Evolutionary conservation across 106 monocot species (phyloP).

Genomic region (Iris macrosiphon): DNA sequence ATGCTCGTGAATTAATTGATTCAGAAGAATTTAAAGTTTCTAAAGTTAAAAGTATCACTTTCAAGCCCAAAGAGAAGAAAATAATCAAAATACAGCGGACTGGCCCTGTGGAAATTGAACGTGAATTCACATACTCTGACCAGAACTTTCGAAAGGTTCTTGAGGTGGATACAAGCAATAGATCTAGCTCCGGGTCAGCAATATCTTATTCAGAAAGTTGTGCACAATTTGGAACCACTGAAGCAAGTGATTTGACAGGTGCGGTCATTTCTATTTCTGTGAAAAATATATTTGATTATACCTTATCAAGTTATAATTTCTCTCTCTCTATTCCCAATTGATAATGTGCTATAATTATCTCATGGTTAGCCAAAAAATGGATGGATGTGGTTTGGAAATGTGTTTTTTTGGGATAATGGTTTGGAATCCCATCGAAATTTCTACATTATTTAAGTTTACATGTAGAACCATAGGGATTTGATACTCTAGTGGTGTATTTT

Average conservation of each 20-base stretch:
- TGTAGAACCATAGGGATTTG: too few relatives aligned
- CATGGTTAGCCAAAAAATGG: too few relatives aligned
- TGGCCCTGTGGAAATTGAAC: constrained; percentile 19
- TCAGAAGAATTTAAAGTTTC: constrained; percentile 42
- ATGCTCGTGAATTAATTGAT: constrained; percentile 69
- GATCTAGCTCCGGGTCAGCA: constrained; percentile 89
- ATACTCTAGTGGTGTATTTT: too few relatives aligned
- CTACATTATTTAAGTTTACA: too few relatives aligned
- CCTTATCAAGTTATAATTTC: not conserved
- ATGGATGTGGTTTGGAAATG: too few relatives aligned
- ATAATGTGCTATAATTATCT: not conserved
- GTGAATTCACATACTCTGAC: constrained; percentile 43
- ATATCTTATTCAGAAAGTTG: constrained; percentile 91
- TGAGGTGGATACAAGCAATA: constrained; percentile 65
- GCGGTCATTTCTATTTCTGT: not conserved
- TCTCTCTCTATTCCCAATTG: not conserved
- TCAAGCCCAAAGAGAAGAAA: constrained; percentile 45
- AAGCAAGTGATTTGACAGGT: constrained; percentile 82
- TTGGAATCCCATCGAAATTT: too few relatives aligned
- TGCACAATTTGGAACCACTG: constrained; percentile 55
- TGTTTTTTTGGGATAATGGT: too few relatives aligned
- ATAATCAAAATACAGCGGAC: constrained; percentile 34
- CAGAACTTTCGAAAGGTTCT: constrained; percentile 57
- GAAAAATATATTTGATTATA: not conserved
- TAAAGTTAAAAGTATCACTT: constrained; percentile 34